Evolutionary conservation across 352 stramenopile species (phyloP).

Genomic region (Pythium scleroteichum): DNA sequence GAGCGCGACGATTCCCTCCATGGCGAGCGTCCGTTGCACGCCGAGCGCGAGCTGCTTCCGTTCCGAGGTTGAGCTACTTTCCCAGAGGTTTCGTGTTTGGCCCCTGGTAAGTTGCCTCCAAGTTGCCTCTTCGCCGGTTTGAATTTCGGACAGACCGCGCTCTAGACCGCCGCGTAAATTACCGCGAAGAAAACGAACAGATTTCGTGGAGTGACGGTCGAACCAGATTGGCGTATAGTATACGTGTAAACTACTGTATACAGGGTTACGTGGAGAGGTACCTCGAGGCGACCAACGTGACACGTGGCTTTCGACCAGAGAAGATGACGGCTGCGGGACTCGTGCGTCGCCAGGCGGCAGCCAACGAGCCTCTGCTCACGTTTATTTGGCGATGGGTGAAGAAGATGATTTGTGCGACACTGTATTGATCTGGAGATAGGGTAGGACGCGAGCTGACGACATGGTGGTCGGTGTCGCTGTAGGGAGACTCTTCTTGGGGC

Average conservation of each 20-base stretch:
- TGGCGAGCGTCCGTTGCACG: constrained; percentile 14
- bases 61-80: not conserved
- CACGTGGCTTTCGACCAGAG: not conserved
- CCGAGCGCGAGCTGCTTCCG: not conserved
- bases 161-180: constrained; percentile 19
- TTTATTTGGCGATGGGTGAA: constrained; percentile 76
- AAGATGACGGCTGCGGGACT: constrained; percentile 53
- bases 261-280: too few relatives aligned
- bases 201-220: not conserved
- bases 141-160: constrained; percentile 16
- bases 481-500: constrained; percentile 44
- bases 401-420: constrained; percentile 46
- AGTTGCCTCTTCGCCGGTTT: constrained; percentile 22
- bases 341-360: constrained; percentile 60
- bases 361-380: constrained; percentile 53
- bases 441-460: not conserved
- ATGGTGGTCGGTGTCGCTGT: too few relatives aligned
- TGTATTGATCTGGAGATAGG: not conserved
- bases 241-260: not conserved
- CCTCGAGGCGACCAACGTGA: not conserved
- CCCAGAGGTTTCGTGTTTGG: constrained; percentile 15
- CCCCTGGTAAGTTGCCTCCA: constrained; percentile 13
- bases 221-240: not conserved
- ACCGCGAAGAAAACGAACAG: constrained; percentile 1
- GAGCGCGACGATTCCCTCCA: constrained; percentile 61